phyloP scores from a whole-genome alignment of 306 rosid species.

The Lathyrus sativus region DNA sequence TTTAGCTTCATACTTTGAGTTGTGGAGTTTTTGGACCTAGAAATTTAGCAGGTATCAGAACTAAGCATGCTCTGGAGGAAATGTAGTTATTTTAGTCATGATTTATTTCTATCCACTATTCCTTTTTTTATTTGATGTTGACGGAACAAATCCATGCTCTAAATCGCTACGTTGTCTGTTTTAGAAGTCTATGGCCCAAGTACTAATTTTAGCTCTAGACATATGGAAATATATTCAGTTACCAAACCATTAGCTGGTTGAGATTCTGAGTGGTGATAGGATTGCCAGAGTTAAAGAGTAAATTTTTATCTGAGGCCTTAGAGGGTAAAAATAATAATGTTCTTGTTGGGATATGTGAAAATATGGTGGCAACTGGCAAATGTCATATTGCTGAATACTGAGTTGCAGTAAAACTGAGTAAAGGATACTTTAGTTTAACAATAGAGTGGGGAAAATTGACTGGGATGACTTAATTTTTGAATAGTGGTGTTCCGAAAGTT shows the following conservation, averaged over 20 bases:
- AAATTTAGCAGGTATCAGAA: neutral
- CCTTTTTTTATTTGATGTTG: neutral
- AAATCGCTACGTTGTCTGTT: conserved; percentile 1
- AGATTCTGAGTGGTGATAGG: conserved; percentile 14
- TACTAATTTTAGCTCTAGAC: conserved; percentile 24
- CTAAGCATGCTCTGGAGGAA: neutral
- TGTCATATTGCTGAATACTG: conserved; percentile 11
- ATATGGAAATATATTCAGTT: conserved; percentile 21
- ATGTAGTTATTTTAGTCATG: neutral
- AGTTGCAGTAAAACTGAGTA: neutral
- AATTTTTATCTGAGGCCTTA: conserved; percentile 5
- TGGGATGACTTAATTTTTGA: neutral
- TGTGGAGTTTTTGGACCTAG: neutral
- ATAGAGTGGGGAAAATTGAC: conserved; percentile 18
- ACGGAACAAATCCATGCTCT: neutral
- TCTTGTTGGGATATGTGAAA: neutral
- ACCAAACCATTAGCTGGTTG: conserved; percentile 5
- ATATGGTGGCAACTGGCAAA: neutral
- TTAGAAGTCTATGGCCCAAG: conserved; percentile 24
- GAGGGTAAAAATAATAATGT: conserved; percentile 12
- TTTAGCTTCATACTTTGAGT: neutral
- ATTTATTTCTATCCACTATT: neutral
- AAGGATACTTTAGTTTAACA: conserved; percentile 8
- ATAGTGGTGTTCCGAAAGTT: neutral
- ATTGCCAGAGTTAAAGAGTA: conserved; percentile 23